A percentile compares a stretch with the other conserved stretches of the same genome.
These are phyloP conservation scores for Penicillium cosmopolitanum DNA, from an alignment of 495 filamentous ascomycete genomes.

Conservation along the genomic window DNA sequence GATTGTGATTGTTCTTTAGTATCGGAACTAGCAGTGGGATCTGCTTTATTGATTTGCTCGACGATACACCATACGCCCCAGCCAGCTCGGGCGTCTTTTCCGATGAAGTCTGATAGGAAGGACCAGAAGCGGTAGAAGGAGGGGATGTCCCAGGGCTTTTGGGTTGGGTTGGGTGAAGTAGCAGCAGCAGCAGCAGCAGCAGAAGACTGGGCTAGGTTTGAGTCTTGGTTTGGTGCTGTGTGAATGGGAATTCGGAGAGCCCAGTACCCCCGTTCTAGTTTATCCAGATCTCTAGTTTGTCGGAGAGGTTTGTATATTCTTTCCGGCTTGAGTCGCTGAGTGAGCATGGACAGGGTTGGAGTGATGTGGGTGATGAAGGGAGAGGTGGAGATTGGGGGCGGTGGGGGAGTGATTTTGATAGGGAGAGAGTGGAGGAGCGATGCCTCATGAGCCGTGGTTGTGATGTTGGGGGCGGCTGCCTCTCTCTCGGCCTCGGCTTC, in stretches of 20 bases:
- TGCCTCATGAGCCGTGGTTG: slow-evolving; percentile 1
- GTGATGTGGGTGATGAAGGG: slow-evolving; percentile 58
- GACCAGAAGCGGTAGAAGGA: slow-evolving; percentile 59
- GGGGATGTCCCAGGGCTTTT: slow-evolving; percentile 26
- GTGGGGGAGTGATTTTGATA: slow-evolving; percentile 48
- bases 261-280: slow-evolving; percentile 73
- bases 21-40: not conserved
- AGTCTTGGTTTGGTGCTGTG: not conserved
- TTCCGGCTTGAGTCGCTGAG: slow-evolving; percentile 50
- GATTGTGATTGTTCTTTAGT: not conserved
- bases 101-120: slow-evolving; percentile 62
- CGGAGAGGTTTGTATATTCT: slow-evolving; percentile 55
- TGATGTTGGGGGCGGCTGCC: slow-evolving; percentile 2
- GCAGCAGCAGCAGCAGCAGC: not conserved
- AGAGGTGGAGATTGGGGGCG: slow-evolving; percentile 43
- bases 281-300: slow-evolving; percentile 53
- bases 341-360: slow-evolving; percentile 54
- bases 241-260: slow-evolving; percentile 47
- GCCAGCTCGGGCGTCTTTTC: slow-evolving; percentile 58
- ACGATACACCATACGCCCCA: slow-evolving; percentile 67
- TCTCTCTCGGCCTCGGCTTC: not conserved
- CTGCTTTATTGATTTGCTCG: slow-evolving; percentile 16
- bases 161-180: not conserved
- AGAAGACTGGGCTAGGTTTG: not conserved
- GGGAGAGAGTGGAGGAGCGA: slow-evolving; percentile 19